Evolutionary conservation across 352 stramenopile species (phyloP).

Genomic region (Phytophthora sojae): DNA sequence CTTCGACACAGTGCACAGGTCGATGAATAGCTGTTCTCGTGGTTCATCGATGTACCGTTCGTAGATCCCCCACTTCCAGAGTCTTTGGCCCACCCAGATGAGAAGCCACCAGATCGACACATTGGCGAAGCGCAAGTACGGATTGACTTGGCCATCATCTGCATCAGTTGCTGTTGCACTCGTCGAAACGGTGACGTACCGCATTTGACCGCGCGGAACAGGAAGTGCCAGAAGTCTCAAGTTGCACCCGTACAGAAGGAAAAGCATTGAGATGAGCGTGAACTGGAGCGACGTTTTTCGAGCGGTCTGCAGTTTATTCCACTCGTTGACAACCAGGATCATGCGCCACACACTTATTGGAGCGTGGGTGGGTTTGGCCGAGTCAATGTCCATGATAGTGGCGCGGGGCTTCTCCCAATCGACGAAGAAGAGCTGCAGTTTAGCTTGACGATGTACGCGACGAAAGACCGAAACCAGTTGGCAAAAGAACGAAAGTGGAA

Average conservation of each 20-base stretch:
- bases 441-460: constrained; percentile 82
- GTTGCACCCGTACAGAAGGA: constrained; percentile 88
- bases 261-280: constrained; percentile 86
- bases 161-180: constrained; percentile 8
- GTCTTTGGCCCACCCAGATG: constrained; percentile 71
- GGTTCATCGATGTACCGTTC: constrained; percentile 79
- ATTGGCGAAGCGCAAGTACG: constrained; percentile 92
- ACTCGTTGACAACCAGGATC: constrained; percentile 95
- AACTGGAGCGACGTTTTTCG: constrained; percentile 85
- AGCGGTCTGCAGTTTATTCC: constrained; percentile 90
- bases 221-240: constrained; percentile 57
- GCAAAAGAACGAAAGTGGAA: constrained; percentile 85
- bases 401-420: constrained; percentile 94
- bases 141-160: constrained; percentile 67
- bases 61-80: constrained; percentile 93
- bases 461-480: constrained; percentile 81
- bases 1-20: constrained; percentile 96
- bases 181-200: constrained; percentile 44
- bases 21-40: constrained; percentile 87
- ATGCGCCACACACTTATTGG: constrained; percentile 94
- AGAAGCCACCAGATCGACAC: constrained; percentile 87
- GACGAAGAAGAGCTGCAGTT: constrained; percentile 91
- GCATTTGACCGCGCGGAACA: constrained; percentile 63
- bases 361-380: constrained; percentile 47
- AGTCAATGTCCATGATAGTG: constrained; percentile 69